Percentiles rank a stretch among this genome's conserved stretches.
phyloP scores from a whole-genome alignment of 2,329 filamentous ascomycete species.

The Fusarium torulosum region DNA sequence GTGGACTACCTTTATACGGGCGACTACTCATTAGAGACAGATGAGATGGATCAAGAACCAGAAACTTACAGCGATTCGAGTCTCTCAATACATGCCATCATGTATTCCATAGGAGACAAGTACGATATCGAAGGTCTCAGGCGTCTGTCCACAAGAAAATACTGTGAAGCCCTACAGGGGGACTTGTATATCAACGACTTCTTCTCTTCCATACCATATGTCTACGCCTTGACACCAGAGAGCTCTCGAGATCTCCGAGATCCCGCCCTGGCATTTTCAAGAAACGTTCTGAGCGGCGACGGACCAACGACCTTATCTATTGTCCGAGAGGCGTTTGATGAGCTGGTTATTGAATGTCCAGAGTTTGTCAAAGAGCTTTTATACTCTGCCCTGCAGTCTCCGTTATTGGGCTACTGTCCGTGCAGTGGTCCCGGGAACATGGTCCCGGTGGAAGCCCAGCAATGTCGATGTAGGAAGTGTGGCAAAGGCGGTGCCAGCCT shows the following conservation, averaged over 20 bases:
- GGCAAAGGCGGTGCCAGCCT: constrained; percentile 12
- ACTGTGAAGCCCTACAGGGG: neutral
- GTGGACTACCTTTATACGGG: constrained; percentile 37
- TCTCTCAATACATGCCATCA: constrained; percentile 8
- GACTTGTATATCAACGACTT: constrained; percentile 3
- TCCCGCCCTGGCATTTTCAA: neutral
- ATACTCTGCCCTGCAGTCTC: neutral
- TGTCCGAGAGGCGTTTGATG: neutral
- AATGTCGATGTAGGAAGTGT: constrained; percentile 1
- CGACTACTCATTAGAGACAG: neutral
- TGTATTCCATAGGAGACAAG: constrained; percentile 31
- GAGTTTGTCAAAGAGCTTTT: constrained; percentile 29
- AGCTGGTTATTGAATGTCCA: neutral
- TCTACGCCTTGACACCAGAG: constrained; percentile 12
- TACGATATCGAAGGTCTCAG: constrained; percentile 27
- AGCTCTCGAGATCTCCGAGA: constrained; percentile 8
- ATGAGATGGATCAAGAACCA: fast-evolving
- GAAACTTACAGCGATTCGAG: fast-evolving
- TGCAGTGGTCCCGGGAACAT: neutral
- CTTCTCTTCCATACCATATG: constrained; percentile 5
- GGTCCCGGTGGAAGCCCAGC: constrained; percentile 4
- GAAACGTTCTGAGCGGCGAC: neutral
- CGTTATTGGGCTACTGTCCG: neutral
- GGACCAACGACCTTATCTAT: neutral
- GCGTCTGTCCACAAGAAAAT: constrained; percentile 14